Evolutionary conservation across 2,329 filamentous ascomycete genomes (phyloP), one percentile per base, ranked within the genome.

Genomic region (Arachnopeziza araneosa): DNA sequence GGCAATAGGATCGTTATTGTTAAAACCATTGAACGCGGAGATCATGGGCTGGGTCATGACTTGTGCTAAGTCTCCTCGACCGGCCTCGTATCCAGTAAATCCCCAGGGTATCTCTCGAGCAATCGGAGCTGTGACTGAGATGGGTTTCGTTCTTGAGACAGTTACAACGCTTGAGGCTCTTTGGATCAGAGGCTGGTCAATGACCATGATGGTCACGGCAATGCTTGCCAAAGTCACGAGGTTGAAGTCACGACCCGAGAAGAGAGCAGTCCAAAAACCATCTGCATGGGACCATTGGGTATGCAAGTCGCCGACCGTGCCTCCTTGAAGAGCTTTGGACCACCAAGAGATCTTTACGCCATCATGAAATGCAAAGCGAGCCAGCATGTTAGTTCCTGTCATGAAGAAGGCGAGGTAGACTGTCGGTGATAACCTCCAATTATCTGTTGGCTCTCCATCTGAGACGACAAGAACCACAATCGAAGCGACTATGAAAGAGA

Each of bases 151-250:
- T 12, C 24, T 19, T 4, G 2, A 17, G 10, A 50, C 12, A 12
- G 58, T 52, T 1, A 55, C 44, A 24, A 64, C 50, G 21, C 60
- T 60, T 36, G 64, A 66, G 4, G 62, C 61, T 54, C 60, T 57
- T 56, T 66, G 62, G 9, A 66, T 60, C 32, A 66, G 52, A 21
- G 64, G 64, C 17, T 63, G 62, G 6, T 62, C 61, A 26, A 66
- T 58, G 21, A 61, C 57, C 17, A 57, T 50, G 7, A 66, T 14
- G 7, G 62, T 59, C 5, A 57, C 58, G 6, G 56, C 50, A 22
- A 66, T 54, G 22, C 57, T 52, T 19, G 58, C 62, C 49, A 63
- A 24, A 4, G 60, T 59, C 17, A 59, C 54, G 5, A 62, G 52
- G 32, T 60, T 65, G 44, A 65, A 60, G 2, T 55, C 17, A 32